Evolutionary conservation across 2,329 filamentous ascomycete genomes (phyloP), one percentile per base, ranked within the genome.

Genomic region (Colletotrichum gigasporum): DNA sequence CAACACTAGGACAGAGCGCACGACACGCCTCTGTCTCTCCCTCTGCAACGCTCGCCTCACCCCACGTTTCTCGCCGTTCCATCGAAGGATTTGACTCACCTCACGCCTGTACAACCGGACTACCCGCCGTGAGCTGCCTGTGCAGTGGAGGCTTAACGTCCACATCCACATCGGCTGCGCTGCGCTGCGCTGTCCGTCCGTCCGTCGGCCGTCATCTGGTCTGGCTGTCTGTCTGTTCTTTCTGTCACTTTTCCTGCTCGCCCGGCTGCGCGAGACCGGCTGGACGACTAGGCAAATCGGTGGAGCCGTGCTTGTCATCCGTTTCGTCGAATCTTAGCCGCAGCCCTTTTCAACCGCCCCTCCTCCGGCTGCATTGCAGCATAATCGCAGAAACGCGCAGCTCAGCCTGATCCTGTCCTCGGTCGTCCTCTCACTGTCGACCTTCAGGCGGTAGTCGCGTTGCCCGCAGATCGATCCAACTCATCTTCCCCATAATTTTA

Each of bases 321-420:
- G 42, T 63, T 58, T 63, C 58, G 63, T 65, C 59, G 58, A 65
- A 52, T 63, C 51, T 58, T 58, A 65, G 63, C 58, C 63, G 51
- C 52, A 65, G 51, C 51, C 41, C 45, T 56, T 52, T 39, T 52
- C 51, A 63, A 63, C 48, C 62, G 58, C 59, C 63, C 63, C 39
- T 65, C 58, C 44, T 24, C 57, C 56, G 37, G 42, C 35, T 47
- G 39, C 39, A 39, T 51, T 52, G 59, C 51, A 58, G 51, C 58
- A 58, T 52, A 35, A 57, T 65, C 59, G 63, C 58, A 63, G 26
- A 37, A 14, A 47, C 45, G 52, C 58, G 30, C 44, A 63, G 45
- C 51, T 42, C 63, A 64, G 59, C 63, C 59, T 65, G 63, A 63
- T 64, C 50, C 28, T 16, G 35, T 34, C 7, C 22, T 55, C 42